Evolutionary conservation across 257 asterid species (phyloP).

Genomic region (Gardenia jasminoides): DNA sequence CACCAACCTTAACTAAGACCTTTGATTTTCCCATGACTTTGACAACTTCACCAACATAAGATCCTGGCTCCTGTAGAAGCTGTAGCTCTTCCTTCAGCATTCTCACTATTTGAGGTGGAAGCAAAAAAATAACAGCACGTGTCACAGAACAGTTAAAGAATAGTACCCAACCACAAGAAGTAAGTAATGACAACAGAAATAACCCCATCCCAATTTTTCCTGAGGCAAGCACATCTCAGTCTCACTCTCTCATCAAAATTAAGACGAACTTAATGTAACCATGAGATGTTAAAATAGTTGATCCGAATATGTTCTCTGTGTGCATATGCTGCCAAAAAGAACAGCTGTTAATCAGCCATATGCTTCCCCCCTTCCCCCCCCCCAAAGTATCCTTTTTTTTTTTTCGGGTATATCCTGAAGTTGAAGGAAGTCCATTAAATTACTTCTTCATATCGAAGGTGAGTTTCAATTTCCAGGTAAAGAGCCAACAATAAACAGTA

Average conservation of each 20-base stretch:
- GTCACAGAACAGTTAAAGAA: background rate
- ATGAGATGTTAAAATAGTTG: background rate
- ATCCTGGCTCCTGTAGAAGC: constrained; percentile 95
- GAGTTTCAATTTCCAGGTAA: background rate
- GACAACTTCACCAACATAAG: constrained; percentile 97
- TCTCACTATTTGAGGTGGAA: constrained; percentile 44
- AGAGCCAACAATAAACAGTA: background rate
- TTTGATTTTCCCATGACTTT: constrained; percentile 97
- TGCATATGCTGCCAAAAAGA: no score
- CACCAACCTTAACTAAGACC: constrained; percentile 85
- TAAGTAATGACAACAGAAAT: background rate
- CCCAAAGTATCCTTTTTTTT: no score
- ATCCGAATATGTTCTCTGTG: background rate
- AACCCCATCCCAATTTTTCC: no score
- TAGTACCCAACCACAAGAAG: background rate
- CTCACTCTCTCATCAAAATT: background rate
- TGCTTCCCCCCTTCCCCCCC: no score
- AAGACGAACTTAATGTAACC: background rate
- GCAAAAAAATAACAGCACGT: background rate
- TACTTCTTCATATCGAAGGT: background rate
- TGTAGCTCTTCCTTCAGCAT: constrained; percentile 92
- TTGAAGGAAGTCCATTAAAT: background rate
- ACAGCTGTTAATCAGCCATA: no score
- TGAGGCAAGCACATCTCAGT: background rate
- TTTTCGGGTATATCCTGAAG: background rate